phyloP scores from a whole-genome alignment of 1,284 basidiomycete species.

The Rhodofomes roseus region DNA sequence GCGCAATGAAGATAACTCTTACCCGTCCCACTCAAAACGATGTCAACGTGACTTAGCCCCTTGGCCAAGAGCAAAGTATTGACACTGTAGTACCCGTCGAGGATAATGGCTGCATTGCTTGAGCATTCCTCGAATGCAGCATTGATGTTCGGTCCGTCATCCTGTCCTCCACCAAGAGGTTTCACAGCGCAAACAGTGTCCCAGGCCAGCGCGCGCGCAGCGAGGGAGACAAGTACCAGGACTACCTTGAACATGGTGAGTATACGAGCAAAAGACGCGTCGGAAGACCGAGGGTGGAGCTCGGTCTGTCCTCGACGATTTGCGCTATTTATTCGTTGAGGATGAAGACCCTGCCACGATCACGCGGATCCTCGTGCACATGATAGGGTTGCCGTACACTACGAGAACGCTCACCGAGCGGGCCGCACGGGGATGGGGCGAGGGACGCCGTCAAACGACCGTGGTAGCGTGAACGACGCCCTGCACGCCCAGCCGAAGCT shows the following conservation, averaged over 20 bases:
- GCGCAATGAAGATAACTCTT: background rate
- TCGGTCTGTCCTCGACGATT: background rate
- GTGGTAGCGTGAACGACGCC: background rate
- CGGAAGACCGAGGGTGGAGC: background rate
- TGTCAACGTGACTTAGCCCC: conserved; percentile 35
- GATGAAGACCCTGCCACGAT: background rate
- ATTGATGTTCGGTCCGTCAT: conserved; percentile 34
- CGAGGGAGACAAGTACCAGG: conserved; percentile 7
- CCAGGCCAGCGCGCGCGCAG: conserved; percentile 5
- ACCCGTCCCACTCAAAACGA: conserved; percentile 37
- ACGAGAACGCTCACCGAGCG: background rate
- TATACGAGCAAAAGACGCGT: background rate
- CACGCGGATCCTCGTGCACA: background rate
- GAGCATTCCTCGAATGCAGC: conserved; percentile 31
- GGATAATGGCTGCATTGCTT: conserved; percentile 26
- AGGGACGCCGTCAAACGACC: background rate
- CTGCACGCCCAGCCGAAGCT: background rate
- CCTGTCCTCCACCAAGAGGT: conserved; percentile 32
- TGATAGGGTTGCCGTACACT: background rate
- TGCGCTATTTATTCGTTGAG: background rate
- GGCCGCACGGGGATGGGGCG: background rate
- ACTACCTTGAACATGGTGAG: conserved; percentile 9
- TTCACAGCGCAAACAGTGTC: conserved; percentile 26
- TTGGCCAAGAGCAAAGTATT: conserved; percentile 38
- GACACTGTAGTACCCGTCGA: conserved; percentile 37